Conservation (phyloP, 352 stramenopile species). For the Globisporangium apiculatum region DNA sequence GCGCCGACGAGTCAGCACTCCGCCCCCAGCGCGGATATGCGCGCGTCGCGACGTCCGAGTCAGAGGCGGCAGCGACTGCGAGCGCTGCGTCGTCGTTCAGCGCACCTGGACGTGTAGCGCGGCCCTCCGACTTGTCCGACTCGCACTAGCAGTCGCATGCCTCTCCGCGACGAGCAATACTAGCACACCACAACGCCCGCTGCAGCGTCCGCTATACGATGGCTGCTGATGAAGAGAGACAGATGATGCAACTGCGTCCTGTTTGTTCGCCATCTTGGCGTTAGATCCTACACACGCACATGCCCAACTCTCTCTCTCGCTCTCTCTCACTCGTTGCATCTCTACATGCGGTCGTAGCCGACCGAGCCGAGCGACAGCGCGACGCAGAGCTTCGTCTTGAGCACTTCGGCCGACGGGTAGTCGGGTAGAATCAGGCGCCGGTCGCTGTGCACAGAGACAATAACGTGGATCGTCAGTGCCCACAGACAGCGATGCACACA, state of each 20-base stretch:
- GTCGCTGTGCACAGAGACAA: slow-evolving; percentile 30
- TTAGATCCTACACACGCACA: neutral
- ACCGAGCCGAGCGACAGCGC: slow-evolving; percentile 54
- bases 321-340: neutral
- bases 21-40: slow-evolving; percentile 39
- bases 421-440: slow-evolving; percentile 62
- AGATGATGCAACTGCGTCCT: no score
- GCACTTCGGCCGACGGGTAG: slow-evolving; percentile 39
- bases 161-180: no score
- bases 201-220: no score
- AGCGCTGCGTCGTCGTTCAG: slow-evolving; percentile 38
- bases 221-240: neutral
- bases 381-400: slow-evolving; percentile 57
- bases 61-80: neutral
- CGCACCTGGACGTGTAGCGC: slow-evolving; percentile 44
- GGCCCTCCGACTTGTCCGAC: slow-evolving; percentile 22
- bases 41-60: slow-evolving; percentile 22
- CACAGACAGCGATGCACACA: neutral
- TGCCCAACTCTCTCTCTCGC: neutral
- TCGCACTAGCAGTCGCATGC: no score
- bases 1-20: slow-evolving; percentile 14
- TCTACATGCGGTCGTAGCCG: slow-evolving; percentile 75
- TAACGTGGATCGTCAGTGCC: neutral
- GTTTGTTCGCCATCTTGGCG: no score
- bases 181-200: no score